A percentile compares a stretch with the other conserved stretches of the same genome.
Evolutionary conservation across 176 grass and related monocot genomes (phyloP).

Genomic region (Raddia guianensis): DNA sequence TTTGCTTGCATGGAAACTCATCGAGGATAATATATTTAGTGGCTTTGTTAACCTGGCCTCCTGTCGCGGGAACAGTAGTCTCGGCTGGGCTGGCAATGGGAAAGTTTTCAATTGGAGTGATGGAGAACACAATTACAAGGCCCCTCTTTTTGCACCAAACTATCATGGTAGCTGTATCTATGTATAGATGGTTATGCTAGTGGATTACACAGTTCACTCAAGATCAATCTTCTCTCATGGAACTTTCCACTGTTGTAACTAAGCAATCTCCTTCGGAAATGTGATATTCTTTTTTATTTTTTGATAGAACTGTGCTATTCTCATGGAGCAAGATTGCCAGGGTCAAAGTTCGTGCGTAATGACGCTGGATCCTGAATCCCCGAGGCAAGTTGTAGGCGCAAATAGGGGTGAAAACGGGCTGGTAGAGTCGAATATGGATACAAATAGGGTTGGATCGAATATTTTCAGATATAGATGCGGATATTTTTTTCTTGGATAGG

Average conservation of each 20-base stretch:
- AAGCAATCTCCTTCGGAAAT: neutral
- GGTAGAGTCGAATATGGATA: no score
- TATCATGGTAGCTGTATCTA: slow-evolving; percentile 6
- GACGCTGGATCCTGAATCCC: neutral
- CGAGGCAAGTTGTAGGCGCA: neutral
- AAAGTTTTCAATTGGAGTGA: neutral
- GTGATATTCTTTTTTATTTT: no score
- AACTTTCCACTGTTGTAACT: neutral
- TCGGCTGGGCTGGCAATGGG: neutral
- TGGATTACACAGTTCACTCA: neutral
- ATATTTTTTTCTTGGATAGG: no score
- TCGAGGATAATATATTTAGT: slow-evolving; percentile 32
- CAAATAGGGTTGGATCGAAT: no score
- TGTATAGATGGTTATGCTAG: slow-evolving; percentile 26
- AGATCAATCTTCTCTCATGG: neutral
- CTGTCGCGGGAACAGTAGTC: neutral
- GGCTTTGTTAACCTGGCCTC: neutral
- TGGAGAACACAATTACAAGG: neutral
- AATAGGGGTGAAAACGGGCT: no score
- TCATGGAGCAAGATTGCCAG: neutral
- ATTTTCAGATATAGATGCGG: no score
- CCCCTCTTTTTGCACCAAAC: slow-evolving; percentile 27
- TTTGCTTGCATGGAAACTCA: slow-evolving; percentile 30
- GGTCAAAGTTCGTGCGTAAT: neutral
- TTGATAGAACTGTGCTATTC: neutral